Base-by-base conservation (phyloP, 805 yeast genomes). In the Yarrowia sp. region DNA sequence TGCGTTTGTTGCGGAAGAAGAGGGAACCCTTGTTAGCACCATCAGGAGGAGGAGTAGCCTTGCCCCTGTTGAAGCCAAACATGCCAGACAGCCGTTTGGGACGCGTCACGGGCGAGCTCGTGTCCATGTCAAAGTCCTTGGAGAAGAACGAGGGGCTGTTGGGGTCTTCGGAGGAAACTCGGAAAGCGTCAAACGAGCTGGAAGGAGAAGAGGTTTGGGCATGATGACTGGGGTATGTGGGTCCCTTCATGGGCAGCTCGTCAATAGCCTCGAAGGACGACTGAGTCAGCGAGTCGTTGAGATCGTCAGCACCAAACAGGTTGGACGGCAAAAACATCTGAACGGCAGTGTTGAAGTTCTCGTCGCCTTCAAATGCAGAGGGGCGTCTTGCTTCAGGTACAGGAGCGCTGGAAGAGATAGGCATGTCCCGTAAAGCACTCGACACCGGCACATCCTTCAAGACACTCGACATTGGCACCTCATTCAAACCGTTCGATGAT, bases 251-350 rank as follows among this genome's bases (percentile, higher is more conserved):
- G 32, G 65, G 65, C 42, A 59, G 35, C 42, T 59, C 65, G n/a
- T 59, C 66, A 8, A 59, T 59, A 5, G 66, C 66, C 14, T 63
- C 67, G 35, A 63, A 63, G 12, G 67, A 63, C 14, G 55, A 48
- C 40, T 63, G 55, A 3, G 72, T 72, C 36, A 72, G 71, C 0
- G 74, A 71, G 11, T 71, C 75, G n/a, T 71, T 67, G 40, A 73
- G 38, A 53, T 74, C 76, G 26, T 74, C 76, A 12, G 72, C 72
- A 1, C 71, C 73, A 61, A 77, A 75, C 55, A 81, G 69, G 64
- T 78, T 73, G 2, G 82, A 74, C 2, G 83, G 83, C 16, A 80
- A 70, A 11, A 79, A 74, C 68, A 75, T 74, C 65, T 79, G 77
- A 42, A 79, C 76, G 19, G 79, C 81, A 26, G 77, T 80, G 46